These are phyloP conservation scores for Cornus kousa DNA, from an alignment of 148 eudicot species.

Conservation along the genomic window DNA sequence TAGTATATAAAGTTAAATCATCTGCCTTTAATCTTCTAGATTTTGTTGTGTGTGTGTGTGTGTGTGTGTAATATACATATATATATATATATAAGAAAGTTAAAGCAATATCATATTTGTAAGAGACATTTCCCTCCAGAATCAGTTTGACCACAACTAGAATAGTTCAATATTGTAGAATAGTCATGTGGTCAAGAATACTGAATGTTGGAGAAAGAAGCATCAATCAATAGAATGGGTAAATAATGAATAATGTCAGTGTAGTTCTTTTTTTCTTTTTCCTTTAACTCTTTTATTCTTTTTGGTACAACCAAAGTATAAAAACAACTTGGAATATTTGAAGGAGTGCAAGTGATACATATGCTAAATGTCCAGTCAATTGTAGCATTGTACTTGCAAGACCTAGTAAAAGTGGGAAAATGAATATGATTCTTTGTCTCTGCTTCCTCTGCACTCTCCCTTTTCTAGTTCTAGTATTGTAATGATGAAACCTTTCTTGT, in stretches of 20 bases:
- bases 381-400: constrained; percentile 15
- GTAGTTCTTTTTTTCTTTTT: constrained; percentile 7
- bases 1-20: background rate
- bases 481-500: background rate
- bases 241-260: constrained; percentile 1
- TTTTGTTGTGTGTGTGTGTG: background rate
- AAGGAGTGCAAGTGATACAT: constrained; percentile 1
- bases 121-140: background rate
- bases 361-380: background rate
- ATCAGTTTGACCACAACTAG: background rate
- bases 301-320: constrained; percentile 13
- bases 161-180: background rate
- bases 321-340: constrained; percentile 7
- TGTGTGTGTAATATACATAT: background rate
- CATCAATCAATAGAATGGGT: constrained; percentile 11
- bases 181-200: background rate
- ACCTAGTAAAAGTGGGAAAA: background rate
- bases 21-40: background rate
- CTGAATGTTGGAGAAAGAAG: constrained; percentile 25
- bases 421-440: constrained; percentile 19
- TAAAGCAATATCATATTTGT: background rate
- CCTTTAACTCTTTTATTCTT: constrained; percentile 13
- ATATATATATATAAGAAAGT: too few species aligned
- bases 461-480: background rate
- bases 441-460: constrained; percentile 21